Percentiles rank a stretch among this genome's conserved stretches.
Evolutionary conservation across 768 basidiomycete species (phyloP).

Genomic region (Calocera cornea): DNA sequence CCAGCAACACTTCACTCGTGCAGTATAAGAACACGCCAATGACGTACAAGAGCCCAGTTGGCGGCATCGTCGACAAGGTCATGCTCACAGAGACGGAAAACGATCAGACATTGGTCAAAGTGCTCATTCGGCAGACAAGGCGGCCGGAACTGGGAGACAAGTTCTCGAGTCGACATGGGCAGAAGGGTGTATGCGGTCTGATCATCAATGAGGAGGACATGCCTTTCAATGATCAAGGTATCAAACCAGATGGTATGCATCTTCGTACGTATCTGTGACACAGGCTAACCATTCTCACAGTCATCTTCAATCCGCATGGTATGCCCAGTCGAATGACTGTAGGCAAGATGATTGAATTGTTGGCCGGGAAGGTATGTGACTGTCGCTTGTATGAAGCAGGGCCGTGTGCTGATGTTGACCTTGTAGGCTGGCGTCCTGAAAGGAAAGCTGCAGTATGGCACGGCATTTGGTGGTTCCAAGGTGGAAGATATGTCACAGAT

Average conservation of each 20-base stretch:
- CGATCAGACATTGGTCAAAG: slow-evolving; percentile 93
- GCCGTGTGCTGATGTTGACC: slow-evolving; percentile 3
- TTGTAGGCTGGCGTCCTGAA: slow-evolving; percentile 73
- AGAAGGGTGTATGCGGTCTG: slow-evolving; percentile 96
- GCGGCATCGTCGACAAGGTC: slow-evolving; percentile 93
- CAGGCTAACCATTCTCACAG: slow-evolving; percentile 9
- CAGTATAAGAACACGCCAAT: slow-evolving; percentile 88
- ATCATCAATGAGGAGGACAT: slow-evolving; percentile 98
- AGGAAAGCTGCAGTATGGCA: slow-evolving; percentile 85
- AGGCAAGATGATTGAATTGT: slow-evolving; percentile 97
- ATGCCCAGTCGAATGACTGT: slow-evolving; percentile 99
- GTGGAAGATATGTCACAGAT: slow-evolving; percentile 97
- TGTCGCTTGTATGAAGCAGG: slow-evolving; percentile 6
- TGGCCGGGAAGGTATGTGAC: slow-evolving; percentile 74
- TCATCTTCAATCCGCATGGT: slow-evolving; percentile 98
- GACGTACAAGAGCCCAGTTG: slow-evolving; percentile 85
- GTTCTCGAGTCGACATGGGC: slow-evolving; percentile 94
- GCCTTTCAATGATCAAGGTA: slow-evolving; percentile 98
- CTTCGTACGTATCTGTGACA: background rate
- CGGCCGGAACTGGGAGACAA: slow-evolving; percentile 96
- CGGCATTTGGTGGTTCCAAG: slow-evolving; percentile 96
- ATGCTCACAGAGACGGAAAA: slow-evolving; percentile 95
- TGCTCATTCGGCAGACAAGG: slow-evolving; percentile 90
- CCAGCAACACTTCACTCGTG: slow-evolving; percentile 43
- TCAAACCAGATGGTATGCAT: slow-evolving; percentile 57